Evolutionary conservation across 495 filamentous ascomycete species (phyloP).

Genomic region (Neurospora sp.): DNA sequence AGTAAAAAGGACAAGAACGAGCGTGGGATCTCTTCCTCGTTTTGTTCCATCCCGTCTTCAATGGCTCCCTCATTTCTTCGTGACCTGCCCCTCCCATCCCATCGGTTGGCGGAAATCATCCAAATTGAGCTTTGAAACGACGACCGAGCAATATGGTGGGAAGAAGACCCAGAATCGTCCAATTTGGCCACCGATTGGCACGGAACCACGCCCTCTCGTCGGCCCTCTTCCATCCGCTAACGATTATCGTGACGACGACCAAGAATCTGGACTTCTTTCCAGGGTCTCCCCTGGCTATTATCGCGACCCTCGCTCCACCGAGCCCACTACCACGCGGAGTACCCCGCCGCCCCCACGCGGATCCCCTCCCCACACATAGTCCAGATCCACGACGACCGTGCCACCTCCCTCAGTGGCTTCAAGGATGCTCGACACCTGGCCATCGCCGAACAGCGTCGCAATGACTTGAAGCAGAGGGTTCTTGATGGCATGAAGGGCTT

Average conservation of each 20-base stretch:
- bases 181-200: background rate
- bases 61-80: background rate
- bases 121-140: background rate
- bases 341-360: background rate
- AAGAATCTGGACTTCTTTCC: background rate
- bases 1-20: background rate
- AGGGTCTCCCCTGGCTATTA: background rate
- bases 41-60: background rate
- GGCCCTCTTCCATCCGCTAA: background rate
- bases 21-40: background rate
- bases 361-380: background rate
- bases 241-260: background rate
- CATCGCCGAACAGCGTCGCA: conserved; percentile 6
- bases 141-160: background rate
- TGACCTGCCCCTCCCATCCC: background rate
- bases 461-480: conserved; percentile 32
- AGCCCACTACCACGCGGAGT: background rate
- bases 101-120: background rate
- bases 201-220: background rate
- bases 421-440: background rate
- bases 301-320: background rate
- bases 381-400: background rate
- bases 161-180: background rate
- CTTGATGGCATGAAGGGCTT: conserved; percentile 25
- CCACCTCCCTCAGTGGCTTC: background rate